Base-by-base conservation (phyloP, 768 basidiomycete genomes). In the Punctularia strigosozonata region DNA sequence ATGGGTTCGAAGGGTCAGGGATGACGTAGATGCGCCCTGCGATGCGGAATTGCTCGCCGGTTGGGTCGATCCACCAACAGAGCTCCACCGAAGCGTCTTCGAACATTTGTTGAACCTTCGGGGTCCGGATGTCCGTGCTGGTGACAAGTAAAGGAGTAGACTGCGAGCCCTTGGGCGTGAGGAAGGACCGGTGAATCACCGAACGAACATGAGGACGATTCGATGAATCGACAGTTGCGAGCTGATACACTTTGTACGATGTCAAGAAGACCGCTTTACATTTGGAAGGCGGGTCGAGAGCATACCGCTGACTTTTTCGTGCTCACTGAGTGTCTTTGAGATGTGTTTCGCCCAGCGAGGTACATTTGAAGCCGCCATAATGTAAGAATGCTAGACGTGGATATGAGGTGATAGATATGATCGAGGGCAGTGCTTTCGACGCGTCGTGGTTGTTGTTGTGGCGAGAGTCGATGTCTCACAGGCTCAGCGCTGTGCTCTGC, bases 21-120 rank as follows among this genome's bases (percentile, higher is more conserved):
- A 86, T 62, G 43, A 86, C 45, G 51, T 62, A 65, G 17, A 71
- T 73, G 12, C 54, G 55, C 1, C 78, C 86, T 1, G 62, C 43
- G 50, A 92, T 59, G 34, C 89, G 77, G 52, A 78, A 88, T 50
- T 92, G 88, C 51, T 84, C 77, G 38, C 68, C 55, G 0, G 73
- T 68, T 17, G 70, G 68, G 22, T 70, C 64, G 38, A 78, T 69
- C 83, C 85, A 91, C 77, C 81, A 89, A 8, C 66, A 72, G 31
- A 80, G 46, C 53, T 89, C 80, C 43, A 78, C 69, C 8, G 33
- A 10, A 8, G 33, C 10, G 40, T 63, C 64, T 25, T 62, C 50
- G 18, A 59, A 60, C 34, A 87, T 59, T 46, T 87, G 77, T 1
- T 56, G 34, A 24, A 73, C 66, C 49, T 90, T 90, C 17, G 76